Base-by-base conservation (phyloP, 2,329 filamentous ascomycete genomes). In the Ceratocystis huliohia region DNA sequence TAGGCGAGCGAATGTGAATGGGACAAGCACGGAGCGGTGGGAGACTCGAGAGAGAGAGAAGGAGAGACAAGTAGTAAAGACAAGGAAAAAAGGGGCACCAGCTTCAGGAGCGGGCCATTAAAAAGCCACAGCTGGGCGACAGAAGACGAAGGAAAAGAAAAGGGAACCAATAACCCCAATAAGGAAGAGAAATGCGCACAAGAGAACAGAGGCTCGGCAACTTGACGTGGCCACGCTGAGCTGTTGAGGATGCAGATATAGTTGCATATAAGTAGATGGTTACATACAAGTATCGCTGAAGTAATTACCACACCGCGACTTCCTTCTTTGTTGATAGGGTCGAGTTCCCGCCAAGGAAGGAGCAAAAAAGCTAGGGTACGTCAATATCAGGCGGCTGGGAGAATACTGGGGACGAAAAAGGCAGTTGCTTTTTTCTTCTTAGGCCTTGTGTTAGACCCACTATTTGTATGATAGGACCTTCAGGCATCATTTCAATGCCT, bases 311-410 rank as follows among this genome's bases (percentile, higher is more conserved):
- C 25, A 59, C 53, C 53, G 53, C 53, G 53, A 59, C 33, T 59
- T 59, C 10, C 8, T 37, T 3, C 1, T 2, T 30, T 30, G 28
- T 2, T 7, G 25, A 6, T 30, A 3, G 15, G 53, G n/a, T 17
- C 28, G 2, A 53, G 48, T 28, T 37, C 48, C 20, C 20, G 48
- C 48, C 48, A 53, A 25, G 20, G 48, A 53, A 53, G 20, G 48
- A 53, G 25, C 15, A 17, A 50, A n/a, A n/a, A 30, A 30, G 25
- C 15, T n/a, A 28, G 53, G 22, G 28, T 59, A 13, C 2, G 25
- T 33, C 10, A 37, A 59, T 59, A 59, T 59, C 17, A 25, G 13
- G 53, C 53, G 53, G 53, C 53, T 59, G 53, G 53, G 53, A 59
- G 53, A 28, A 53, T 13, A 13, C 8, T 37, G 8, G 33, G 48